phyloP scores from a whole-genome alignment of 345 rosid species.

The Citrus sp. region DNA sequence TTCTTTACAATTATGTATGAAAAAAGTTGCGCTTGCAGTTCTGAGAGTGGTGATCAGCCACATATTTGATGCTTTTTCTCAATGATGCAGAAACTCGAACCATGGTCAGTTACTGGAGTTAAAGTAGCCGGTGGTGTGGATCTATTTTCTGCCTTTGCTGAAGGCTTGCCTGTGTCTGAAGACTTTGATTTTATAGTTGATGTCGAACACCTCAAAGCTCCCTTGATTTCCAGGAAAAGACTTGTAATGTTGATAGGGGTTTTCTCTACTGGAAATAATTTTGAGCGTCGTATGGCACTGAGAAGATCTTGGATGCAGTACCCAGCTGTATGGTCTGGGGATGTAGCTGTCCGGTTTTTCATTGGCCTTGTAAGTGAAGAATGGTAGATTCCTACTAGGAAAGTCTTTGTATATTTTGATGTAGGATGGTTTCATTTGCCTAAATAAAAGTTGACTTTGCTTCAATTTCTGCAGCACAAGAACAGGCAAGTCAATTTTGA shows the following conservation, averaged over 20 bases:
- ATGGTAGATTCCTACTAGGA: not conserved
- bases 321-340: constrained; percentile 62
- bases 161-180: constrained; percentile 73
- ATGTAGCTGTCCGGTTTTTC: constrained; percentile 80
- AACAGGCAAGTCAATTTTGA: constrained; percentile 64
- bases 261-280: constrained; percentile 90
- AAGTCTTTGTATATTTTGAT: not conserved
- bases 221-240: constrained; percentile 39
- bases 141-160: constrained; percentile 58
- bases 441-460: not conserved
- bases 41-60: constrained; percentile 4
- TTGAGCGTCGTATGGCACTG: constrained; percentile 85
- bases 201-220: constrained; percentile 69
- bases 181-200: constrained; percentile 54
- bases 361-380: constrained; percentile 76
- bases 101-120: constrained; percentile 66
- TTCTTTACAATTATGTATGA: constrained; percentile 1
- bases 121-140: constrained; percentile 60
- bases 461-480: constrained; percentile 50
- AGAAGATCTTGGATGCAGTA: constrained; percentile 96
- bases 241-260: constrained; percentile 67
- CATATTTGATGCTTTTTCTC: not conserved
- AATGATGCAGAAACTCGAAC: constrained; percentile 69
- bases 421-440: not conserved
- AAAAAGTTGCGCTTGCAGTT: constrained; percentile 4